Conservation (phyloP, 164 flowering plant species). For the Buxus sempervirens region DNA sequence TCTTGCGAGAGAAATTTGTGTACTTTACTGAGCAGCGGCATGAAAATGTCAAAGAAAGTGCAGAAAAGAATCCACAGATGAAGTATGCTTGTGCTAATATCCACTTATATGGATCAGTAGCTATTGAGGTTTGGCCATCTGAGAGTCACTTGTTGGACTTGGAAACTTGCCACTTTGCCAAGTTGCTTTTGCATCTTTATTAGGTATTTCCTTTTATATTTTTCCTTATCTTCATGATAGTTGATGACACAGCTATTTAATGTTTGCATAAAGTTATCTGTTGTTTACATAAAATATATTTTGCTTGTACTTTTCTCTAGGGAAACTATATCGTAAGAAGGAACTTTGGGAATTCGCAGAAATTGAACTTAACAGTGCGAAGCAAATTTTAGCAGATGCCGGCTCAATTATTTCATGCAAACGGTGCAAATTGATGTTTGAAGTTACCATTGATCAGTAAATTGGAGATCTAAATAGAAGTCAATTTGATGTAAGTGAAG, state of each 20-base stretch:
- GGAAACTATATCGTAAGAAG: slow-evolving; percentile 28
- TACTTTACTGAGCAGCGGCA: slow-evolving; percentile 38
- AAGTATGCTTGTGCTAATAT: slow-evolving; percentile 28
- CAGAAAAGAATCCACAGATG: slow-evolving; percentile 23
- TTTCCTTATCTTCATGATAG: too few relatives aligned
- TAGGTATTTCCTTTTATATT: slow-evolving; percentile 52
- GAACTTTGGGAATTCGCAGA: slow-evolving; percentile 30
- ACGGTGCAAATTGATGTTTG: slow-evolving; percentile 25
- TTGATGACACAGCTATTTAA: too few relatives aligned
- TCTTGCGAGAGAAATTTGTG: slow-evolving; percentile 54
- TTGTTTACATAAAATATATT: background rate
- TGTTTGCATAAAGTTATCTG: background rate
- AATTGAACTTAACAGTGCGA: slow-evolving; percentile 22
- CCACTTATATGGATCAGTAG: slow-evolving; percentile 34
- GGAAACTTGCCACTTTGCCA: slow-evolving; percentile 43
- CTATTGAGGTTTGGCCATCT: slow-evolving; percentile 46
- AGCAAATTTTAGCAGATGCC: slow-evolving; percentile 18
- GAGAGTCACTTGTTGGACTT: slow-evolving; percentile 24
- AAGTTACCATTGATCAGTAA: slow-evolving; percentile 23
- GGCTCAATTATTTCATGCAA: slow-evolving; percentile 19
- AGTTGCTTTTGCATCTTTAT: slow-evolving; percentile 59
- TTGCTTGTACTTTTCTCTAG: slow-evolving; percentile 13
- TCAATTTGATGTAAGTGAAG: background rate
- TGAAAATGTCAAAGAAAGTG: slow-evolving; percentile 25
- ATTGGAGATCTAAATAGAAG: slow-evolving; percentile 26